A percentile compares a stretch with the other conserved stretches of the same genome.
Evolutionary conservation across 163 green algal genomes (phyloP).

Genomic region (Chlorella variabilis): DNA sequence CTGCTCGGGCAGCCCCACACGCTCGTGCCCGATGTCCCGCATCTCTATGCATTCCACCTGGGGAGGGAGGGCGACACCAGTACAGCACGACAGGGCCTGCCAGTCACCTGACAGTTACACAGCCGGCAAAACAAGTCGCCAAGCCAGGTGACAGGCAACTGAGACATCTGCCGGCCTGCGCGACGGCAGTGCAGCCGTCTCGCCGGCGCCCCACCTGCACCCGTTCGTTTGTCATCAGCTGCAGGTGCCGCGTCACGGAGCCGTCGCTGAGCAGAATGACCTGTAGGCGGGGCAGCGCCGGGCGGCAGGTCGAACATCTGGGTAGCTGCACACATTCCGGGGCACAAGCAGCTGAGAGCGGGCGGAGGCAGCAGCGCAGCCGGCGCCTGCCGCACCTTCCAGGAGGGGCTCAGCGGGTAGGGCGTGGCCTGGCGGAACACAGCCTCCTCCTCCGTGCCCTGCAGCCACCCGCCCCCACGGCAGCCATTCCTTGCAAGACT

Average conservation of each 20-base stretch:
- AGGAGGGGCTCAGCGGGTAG: constrained; percentile 33
- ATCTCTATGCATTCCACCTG: constrained; percentile 89
- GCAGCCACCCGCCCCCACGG: neutral
- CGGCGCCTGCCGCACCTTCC: constrained; percentile 33
- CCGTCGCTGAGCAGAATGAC: constrained; percentile 94
- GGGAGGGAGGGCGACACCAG: constrained; percentile 30
- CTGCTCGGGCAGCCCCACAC: constrained; percentile 51
- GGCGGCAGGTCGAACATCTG: too few relatives aligned
- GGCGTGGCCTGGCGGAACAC: constrained; percentile 33
- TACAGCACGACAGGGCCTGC: too few relatives aligned
- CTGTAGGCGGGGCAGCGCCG: neutral
- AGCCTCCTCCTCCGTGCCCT: constrained; percentile 45
- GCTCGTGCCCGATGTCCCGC: constrained; percentile 64
- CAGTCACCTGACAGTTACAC: too few relatives aligned
- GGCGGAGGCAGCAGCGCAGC: neutral
- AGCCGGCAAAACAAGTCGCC: too few relatives aligned
- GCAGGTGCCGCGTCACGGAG: constrained; percentile 95
- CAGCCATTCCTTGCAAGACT: neutral
- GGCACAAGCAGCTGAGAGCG: neutral
- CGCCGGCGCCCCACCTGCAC: constrained; percentile 39
- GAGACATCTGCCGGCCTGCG: too few relatives aligned
- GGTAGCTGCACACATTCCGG: too few relatives aligned
- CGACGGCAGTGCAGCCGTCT: too few relatives aligned
- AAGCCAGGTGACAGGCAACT: too few relatives aligned
- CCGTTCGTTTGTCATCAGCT: constrained; percentile 82